phyloP scores from a whole-genome alignment of 257 asterid genomes.

The Cynanchum wilfordii region DNA sequence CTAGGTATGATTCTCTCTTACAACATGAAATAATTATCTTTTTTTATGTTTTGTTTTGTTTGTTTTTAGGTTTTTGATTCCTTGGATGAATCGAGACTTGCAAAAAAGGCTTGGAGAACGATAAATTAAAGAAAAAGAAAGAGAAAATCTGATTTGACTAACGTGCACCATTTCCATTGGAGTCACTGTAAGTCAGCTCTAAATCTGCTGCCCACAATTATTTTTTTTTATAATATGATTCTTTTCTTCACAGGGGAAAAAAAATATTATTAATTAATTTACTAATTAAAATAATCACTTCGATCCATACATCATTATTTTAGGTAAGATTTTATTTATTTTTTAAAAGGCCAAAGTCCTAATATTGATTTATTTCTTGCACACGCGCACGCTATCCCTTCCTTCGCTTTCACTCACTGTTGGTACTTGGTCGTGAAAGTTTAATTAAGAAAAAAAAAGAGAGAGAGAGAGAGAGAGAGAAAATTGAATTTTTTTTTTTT shows the following conservation, averaged over 20 bases:
- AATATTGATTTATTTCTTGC: not conserved
- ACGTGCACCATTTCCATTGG: slow-evolving; percentile 31
- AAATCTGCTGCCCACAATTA: slow-evolving; percentile 29
- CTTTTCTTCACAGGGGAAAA: not conserved
- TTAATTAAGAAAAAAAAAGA: too few species aligned
- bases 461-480: not conserved
- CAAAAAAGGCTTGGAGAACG: not conserved
- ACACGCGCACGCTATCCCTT: not conserved
- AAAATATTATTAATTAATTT: not conserved
- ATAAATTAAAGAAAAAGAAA: not conserved
- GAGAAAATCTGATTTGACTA: slow-evolving; percentile 6
- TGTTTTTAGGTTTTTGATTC: slow-evolving; percentile 10
- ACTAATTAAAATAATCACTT: slow-evolving; percentile 8
- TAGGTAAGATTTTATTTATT: not conserved
- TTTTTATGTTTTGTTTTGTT: not conserved
- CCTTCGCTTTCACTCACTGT: not conserved
- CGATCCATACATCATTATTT: slow-evolving; percentile 17
- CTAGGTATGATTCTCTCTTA: slow-evolving; percentile 10
- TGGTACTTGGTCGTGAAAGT: not conserved
- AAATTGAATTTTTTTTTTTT: too few species aligned
- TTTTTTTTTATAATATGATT: not conserved
- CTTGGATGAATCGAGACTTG: slow-evolving; percentile 17
- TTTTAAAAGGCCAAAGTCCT: slow-evolving; percentile 6
- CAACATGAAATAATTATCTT: not conserved
- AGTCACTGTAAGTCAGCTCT: slow-evolving; percentile 58